Evolutionary conservation across 2,329 filamentous ascomycete species (phyloP).

Genomic region (Lasiodiplodia sp.): DNA sequence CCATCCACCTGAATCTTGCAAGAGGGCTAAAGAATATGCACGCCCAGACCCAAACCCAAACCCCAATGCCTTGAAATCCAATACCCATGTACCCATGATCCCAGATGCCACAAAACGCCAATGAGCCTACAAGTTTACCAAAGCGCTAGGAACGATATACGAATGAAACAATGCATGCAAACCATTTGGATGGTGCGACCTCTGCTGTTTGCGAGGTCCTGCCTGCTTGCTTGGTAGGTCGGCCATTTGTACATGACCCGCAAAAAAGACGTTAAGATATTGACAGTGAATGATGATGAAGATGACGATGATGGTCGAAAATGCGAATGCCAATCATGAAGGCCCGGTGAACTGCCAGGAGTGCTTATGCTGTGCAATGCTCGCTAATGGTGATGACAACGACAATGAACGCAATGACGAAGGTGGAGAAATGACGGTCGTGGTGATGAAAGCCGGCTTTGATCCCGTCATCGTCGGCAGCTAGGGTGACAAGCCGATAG

Average conservation of each 20-base stretch:
- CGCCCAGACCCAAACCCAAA: neutral
- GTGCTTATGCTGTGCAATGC: slow-evolving; percentile 16
- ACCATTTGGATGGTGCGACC: neutral
- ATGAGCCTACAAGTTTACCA: neutral
- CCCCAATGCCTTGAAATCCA: neutral
- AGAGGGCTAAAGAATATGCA: neutral
- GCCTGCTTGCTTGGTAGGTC: slow-evolving; percentile 2
- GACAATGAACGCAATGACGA: neutral
- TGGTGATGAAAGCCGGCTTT: neutral
- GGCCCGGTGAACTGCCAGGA: neutral
- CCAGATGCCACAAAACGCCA: neutral
- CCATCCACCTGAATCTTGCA: too few relatives aligned
- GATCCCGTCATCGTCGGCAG: slow-evolving; percentile 8
- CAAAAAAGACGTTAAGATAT: neutral
- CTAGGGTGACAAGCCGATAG: slow-evolving; percentile 1
- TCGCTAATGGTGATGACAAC: slow-evolving; percentile 7
- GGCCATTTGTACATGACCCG: neutral
- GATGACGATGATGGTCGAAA: neutral
- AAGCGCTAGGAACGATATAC: neutral
- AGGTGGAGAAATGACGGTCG: neutral
- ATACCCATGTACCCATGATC: neutral
- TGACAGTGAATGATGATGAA: neutral
- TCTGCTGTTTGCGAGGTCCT: slow-evolving; percentile 1
- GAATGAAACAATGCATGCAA: neutral
- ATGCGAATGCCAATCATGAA: slow-evolving; percentile 6